Conservation (phyloP, 805 yeast genomes). For the Candida maris region DNA sequence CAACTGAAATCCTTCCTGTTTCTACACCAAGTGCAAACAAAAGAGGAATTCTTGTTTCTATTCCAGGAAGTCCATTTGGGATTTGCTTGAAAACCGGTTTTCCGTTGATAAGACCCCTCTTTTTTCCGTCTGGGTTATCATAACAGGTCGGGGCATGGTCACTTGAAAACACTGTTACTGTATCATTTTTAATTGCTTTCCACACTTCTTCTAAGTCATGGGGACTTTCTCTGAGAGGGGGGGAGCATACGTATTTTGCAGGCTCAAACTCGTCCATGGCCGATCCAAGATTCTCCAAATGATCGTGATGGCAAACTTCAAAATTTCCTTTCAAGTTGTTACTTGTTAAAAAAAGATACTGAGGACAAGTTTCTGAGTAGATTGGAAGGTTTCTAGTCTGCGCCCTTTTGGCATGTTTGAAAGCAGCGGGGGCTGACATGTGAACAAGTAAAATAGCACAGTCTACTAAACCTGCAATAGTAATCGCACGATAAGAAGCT, state of each 20-base stretch:
- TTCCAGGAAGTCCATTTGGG: slow-evolving; percentile 49
- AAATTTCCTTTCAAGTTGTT: slow-evolving; percentile 33
- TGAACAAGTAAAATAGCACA: slow-evolving; percentile 47
- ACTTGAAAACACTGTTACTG: slow-evolving; percentile 42
- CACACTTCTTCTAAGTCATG: slow-evolving; percentile 42
- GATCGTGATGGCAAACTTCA: slow-evolving; percentile 23
- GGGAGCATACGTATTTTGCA: slow-evolving; percentile 48
- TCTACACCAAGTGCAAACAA: slow-evolving; percentile 43
- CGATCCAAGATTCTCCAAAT: slow-evolving; percentile 18
- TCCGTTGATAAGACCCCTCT: slow-evolving; percentile 37
- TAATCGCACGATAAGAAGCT: slow-evolving; percentile 46
- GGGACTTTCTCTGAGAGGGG: slow-evolving; percentile 41
- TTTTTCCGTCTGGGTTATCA: slow-evolving; percentile 40
- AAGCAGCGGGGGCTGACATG: slow-evolving; percentile 41
- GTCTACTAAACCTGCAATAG: slow-evolving; percentile 40
- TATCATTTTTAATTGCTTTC: slow-evolving; percentile 43
- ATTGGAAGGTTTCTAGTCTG: slow-evolving; percentile 41
- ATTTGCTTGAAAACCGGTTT: slow-evolving; percentile 39
- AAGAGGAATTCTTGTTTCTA: slow-evolving; percentile 44
- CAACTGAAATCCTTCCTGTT: slow-evolving; percentile 36
- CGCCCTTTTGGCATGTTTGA: slow-evolving; percentile 39
- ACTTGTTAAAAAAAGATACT: slow-evolving; percentile 41
- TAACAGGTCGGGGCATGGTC: slow-evolving; percentile 48
- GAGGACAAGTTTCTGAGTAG: slow-evolving; percentile 50
- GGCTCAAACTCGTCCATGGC: slow-evolving; percentile 40